Evolutionary conservation across 805 yeast species (phyloP).

Genomic region (Metschnikowia continentalis): DNA sequence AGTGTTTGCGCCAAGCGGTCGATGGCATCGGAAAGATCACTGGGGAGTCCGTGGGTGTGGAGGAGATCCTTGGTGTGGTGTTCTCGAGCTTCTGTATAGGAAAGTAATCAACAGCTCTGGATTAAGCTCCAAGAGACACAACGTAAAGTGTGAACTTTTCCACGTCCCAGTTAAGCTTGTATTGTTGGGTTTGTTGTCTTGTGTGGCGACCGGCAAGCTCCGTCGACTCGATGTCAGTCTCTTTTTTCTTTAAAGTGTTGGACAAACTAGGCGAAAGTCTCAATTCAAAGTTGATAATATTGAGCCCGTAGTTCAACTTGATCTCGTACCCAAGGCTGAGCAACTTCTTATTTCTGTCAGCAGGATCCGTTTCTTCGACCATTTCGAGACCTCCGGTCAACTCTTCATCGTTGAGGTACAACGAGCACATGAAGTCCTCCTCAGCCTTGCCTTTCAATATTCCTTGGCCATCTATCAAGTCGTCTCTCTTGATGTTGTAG

Average conservation of each 20-base stretch:
- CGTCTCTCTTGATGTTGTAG: constrained; percentile 28
- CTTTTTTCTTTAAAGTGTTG: constrained; percentile 33
- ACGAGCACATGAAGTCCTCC: constrained; percentile 35
- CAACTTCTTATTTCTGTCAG: constrained; percentile 13
- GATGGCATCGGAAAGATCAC: constrained; percentile 91
- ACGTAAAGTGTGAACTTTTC: constrained; percentile 35
- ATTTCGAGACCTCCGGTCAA: constrained; percentile 42
- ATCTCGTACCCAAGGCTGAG: constrained; percentile 34
- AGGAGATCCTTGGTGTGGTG: constrained; percentile 86
- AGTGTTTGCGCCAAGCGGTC: constrained; percentile 65
- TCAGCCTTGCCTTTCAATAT: constrained; percentile 27
- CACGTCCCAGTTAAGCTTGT: constrained; percentile 44
- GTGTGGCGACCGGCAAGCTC: constrained; percentile 40
- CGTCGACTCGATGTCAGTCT: constrained; percentile 21
- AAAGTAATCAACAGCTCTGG: constrained; percentile 39
- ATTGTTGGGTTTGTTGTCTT: constrained; percentile 42
- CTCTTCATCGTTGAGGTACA: constrained; percentile 43
- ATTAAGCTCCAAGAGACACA: constrained; percentile 20
- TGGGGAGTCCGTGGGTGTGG: constrained; percentile 83
- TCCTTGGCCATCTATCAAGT: constrained; percentile 31
- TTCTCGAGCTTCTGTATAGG: constrained; percentile 94
- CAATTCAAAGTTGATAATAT: constrained; percentile 39
- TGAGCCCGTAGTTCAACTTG: constrained; percentile 45
- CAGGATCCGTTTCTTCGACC: constrained; percentile 27
- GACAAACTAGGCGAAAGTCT: constrained; percentile 38